Conservation (phyloP, 495 filamentous ascomycete species). For the Geopyxis carbonaria region DNA sequence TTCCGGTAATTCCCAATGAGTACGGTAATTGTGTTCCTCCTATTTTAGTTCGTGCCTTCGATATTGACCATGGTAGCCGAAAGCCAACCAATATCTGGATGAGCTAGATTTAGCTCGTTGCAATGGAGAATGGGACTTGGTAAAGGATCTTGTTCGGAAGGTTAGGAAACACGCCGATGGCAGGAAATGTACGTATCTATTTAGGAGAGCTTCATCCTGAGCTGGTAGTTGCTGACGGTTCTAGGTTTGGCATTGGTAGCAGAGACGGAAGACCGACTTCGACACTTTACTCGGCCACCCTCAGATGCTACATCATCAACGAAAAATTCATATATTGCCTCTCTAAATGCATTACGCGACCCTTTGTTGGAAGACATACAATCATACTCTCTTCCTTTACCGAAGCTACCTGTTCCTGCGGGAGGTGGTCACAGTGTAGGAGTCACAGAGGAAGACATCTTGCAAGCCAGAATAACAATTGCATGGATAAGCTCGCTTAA, state of each 20-base stretch:
- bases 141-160: conserved; percentile 82
- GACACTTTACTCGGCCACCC: conserved; percentile 10
- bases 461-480: conserved; percentile 17
- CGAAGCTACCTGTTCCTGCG: conserved; percentile 16
- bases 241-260: conserved; percentile 20
- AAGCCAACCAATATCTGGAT: conserved; percentile 62
- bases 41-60: no score
- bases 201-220: conserved; percentile 4
- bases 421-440: conserved; percentile 15
- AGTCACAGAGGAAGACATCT: conserved; percentile 17
- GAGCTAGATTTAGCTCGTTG: conserved; percentile 73
- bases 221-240: background rate
- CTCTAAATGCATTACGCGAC: conserved; percentile 16
- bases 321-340: conserved; percentile 19
- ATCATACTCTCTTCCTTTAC: conserved; percentile 6
- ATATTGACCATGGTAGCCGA: no score
- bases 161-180: conserved; percentile 84
- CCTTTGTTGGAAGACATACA: conserved; percentile 14
- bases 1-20: no score
- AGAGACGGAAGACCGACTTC: conserved; percentile 16
- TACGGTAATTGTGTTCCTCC: no score
- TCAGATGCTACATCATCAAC: conserved; percentile 9
- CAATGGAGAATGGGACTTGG: conserved; percentile 70
- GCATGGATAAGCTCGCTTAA: conserved; percentile 20
- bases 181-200: conserved; percentile 48